phyloP scores from a whole-genome alignment of 306 rosid genomes.

The Datisca glomerata region DNA sequence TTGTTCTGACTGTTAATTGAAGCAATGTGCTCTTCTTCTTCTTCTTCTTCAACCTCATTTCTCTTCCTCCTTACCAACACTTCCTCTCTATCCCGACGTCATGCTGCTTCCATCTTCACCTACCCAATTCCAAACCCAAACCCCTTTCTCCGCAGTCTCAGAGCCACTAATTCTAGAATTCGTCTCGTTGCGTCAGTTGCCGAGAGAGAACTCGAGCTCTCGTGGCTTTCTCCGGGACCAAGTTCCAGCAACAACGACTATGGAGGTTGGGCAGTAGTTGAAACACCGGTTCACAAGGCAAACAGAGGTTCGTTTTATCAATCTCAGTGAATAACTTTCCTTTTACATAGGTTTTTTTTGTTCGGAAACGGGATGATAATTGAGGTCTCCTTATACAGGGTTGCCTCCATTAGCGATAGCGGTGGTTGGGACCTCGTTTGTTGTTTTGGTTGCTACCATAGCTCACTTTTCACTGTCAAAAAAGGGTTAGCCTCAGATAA shows the following conservation, averaged over 20 bases:
- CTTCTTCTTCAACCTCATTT: constrained; percentile 11
- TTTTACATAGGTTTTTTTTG: background rate
- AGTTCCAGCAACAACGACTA: constrained; percentile 16
- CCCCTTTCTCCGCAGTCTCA: constrained; percentile 17
- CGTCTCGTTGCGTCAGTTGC: constrained; percentile 35
- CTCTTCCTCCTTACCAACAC: constrained; percentile 21
- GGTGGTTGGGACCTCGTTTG: constrained; percentile 47
- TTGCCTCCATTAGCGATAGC: constrained; percentile 26
- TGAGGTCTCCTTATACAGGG: constrained; percentile 20
- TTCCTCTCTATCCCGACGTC: constrained; percentile 19
- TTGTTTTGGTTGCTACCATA: constrained; percentile 34
- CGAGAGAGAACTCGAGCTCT: constrained; percentile 18
- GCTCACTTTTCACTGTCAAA: constrained; percentile 37
- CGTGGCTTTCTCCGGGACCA: constrained; percentile 29
- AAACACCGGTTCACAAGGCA: constrained; percentile 18
- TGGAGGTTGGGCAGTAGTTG: constrained; percentile 54
- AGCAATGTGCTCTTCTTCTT: constrained; percentile 30
- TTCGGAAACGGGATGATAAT: background rate
- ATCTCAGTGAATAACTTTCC: background rate
- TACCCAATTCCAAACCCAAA: constrained; percentile 10
- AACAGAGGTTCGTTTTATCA: constrained; percentile 19
- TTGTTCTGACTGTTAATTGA: background rate
- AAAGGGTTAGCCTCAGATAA: constrained; percentile 37
- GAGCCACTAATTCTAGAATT: constrained; percentile 16
- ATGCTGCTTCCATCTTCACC: constrained; percentile 9